Base-by-base conservation (phyloP, 2,329 filamentous ascomycete species). In the Nigrograna mackinnonii region DNA sequence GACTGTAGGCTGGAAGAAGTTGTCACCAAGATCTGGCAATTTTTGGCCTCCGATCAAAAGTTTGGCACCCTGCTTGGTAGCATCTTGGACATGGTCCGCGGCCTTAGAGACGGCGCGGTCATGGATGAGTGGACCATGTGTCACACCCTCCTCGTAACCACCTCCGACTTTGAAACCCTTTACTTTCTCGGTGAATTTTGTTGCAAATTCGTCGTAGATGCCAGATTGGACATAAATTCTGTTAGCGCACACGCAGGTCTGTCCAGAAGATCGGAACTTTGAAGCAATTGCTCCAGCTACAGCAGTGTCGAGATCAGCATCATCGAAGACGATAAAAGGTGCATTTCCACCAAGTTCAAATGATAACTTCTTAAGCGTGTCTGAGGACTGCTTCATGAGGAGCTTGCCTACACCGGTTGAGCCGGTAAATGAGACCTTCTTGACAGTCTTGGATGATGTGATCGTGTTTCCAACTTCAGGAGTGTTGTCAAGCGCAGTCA, bases 301-400 rank as follows among this genome's bases (percentile, higher is more conserved):
- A 2, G 94, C 94, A 4, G 77, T 74, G 45, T 96, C 91, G 16
- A 97, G 73, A 63, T 97, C 89, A 16, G 92, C 89, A 61, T 97
- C 92, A 61, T 97, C 91, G 62, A 97, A 97, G 22, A 97, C 90
- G 54, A 97, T 96, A 66, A 96, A 95, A 1, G 92, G 92, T 0
- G 92, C 89, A 67, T 97, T 97, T 35, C 92, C 94, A 41, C 92
- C 92, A 1, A 97, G 85, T 67, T 97, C 92, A 67, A 96, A 87
- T 0, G 89, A 94, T 2, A 89, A 76, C 64, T 89, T 89, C 79
- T 97, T 97, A 20, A 90, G 74, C 0, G 91, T 96, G 30, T 82
- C 79, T 0, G 91, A 83, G 9, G 87, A 86, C 70, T 96, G 91
- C 74, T 88, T 87, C 91, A 96, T 96, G 41, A 99, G 82, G 72